Base-by-base conservation (phyloP, 371 early-diverging fungal species). In the Syncephalastrum contaminatum region DNA sequence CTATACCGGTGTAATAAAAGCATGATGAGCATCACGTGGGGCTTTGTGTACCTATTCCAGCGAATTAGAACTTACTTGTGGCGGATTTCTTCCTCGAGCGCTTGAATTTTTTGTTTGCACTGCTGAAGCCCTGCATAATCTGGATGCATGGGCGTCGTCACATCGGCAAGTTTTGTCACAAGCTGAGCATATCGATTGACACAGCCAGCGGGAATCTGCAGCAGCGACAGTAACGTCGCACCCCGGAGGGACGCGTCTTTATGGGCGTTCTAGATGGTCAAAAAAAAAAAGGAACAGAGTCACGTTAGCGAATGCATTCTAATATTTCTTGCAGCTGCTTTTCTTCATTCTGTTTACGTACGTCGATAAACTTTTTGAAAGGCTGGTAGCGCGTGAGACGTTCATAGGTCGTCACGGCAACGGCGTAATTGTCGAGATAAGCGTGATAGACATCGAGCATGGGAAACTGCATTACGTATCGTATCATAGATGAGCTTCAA, bases 351-450 rank as follows among this genome's bases (percentile, higher is more conserved):
- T 6, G 36, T 8, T 30, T 30, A 58, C 66, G 66, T 65, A 66
- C 76, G 49, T 73, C 73, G 45, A 77, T 60, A 54, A 73, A 77
- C 52, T 77, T 77, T 48, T 73, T 73, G 30, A 77, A 77, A 3
- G 77, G 73, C 42, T 69, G 67, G 41, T 71, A 73, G 51, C 69
- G 54, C 20, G 67, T 59, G 12, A 77, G 53, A 21, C 73, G 59
- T 42, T 77, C 77, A 56, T 69, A 71, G 4, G 73, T 77, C 19
- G 73, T 70, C 8, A 77, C 58, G 8, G 70, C 61, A 14, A 69
- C 62, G 53, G 50, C 71, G 47, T 77, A 77, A 48, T 77, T 71
- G 12, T 64, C 64, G 7, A 73, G 51, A 49, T 73, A 77, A 7
- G 48, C 48, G 25, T 58, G 60, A 43, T 77, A 77, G n/a, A 61